A percentile compares a stretch with the other conserved stretches of the same genome.
Conservation (phyloP, 768 basidiomycete genomes). For the Imleria badia region DNA sequence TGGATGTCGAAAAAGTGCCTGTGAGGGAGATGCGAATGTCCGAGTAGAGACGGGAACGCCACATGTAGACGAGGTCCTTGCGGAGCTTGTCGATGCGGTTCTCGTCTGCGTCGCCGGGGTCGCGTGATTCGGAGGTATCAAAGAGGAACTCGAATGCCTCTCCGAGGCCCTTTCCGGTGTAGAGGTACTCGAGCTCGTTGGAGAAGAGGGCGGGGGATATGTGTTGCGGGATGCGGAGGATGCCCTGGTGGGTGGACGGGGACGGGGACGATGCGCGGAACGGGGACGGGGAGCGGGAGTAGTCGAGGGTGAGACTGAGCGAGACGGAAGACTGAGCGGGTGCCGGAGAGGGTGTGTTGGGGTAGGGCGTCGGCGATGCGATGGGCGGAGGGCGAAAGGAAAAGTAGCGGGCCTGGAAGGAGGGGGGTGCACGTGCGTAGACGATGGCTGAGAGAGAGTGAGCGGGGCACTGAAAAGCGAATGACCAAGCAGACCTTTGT, state of each 20-base stretch:
- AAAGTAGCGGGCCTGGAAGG: conserved; percentile 89
- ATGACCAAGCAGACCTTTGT: conserved; percentile 70
- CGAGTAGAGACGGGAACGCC: conserved; percentile 91
- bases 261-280: conserved; percentile 46
- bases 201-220: conserved; percentile 82
- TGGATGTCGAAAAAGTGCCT: conserved; percentile 61
- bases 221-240: conserved; percentile 63
- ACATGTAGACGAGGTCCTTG: conserved; percentile 95
- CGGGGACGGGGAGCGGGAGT: conserved; percentile 48
- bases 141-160: conserved; percentile 88
- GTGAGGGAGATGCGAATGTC: conserved; percentile 84
- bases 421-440: conserved; percentile 91
- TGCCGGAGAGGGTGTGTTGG: conserved; percentile 47
- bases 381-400: conserved; percentile 63
- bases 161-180: conserved; percentile 88
- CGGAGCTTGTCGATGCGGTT: conserved; percentile 79
- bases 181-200: conserved; percentile 91
- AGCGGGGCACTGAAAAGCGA: not conserved
- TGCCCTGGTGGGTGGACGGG: conserved; percentile 39
- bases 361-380: conserved; percentile 49
- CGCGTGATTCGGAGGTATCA: conserved; percentile 49
- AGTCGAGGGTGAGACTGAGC: conserved; percentile 47
- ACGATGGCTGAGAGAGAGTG: conserved; percentile 65
- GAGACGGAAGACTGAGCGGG: conserved; percentile 65
- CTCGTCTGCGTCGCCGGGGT: conserved; percentile 49